A percentile compares a stretch with the other conserved stretches of the same genome.
These are phyloP conservation scores for Blastobotrys buckinghamii DNA, from an alignment of 1,139 yeast genomes.

Conservation along the genomic window DNA sequence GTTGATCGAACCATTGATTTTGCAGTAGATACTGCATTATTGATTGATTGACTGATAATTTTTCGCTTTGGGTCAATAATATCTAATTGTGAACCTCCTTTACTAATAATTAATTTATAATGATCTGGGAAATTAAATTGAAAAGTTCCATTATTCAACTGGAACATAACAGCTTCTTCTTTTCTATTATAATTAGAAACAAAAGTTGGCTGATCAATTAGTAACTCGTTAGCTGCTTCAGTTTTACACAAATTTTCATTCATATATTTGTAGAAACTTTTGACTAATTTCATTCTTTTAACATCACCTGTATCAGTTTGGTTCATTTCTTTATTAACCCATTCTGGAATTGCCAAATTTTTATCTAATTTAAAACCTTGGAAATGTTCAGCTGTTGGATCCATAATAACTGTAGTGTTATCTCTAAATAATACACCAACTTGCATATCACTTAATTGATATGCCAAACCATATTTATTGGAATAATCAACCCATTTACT, in stretches of 20 bases:
- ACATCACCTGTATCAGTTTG: conserved; percentile 19
- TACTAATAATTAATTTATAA: conserved; percentile 76
- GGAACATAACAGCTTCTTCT: conserved; percentile 59
- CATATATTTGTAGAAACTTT: conserved; percentile 33
- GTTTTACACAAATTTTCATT: conserved; percentile 27
- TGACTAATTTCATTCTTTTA: conserved; percentile 27
- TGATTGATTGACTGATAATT: conserved; percentile 49
- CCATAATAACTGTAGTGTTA: conserved; percentile 18
- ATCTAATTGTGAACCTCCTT: conserved; percentile 68
- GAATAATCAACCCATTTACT: conserved; percentile 98
- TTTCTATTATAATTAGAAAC: conserved; percentile 75
- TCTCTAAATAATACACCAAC: conserved; percentile 47
- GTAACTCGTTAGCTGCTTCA: not conserved
- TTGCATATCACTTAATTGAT: conserved; percentile 83
- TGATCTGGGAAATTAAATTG: conserved; percentile 96
- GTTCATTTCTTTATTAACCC: conserved; percentile 18
- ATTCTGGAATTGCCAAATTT: conserved; percentile 8
- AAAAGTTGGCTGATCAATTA: conserved; percentile 47
- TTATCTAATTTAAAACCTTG: conserved; percentile 2
- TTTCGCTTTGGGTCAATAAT: conserved; percentile 75
- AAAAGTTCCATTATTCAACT: conserved; percentile 83
- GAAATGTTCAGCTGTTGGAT: conserved; percentile 15
- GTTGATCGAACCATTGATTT: conserved; percentile 9
- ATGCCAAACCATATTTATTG: conserved; percentile 91
- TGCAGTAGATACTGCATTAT: conserved; percentile 15